These are phyloP conservation scores for Sclerotinia glacialis DNA, from an alignment of 2,329 filamentous ascomycete species.

Conservation along the genomic window DNA sequence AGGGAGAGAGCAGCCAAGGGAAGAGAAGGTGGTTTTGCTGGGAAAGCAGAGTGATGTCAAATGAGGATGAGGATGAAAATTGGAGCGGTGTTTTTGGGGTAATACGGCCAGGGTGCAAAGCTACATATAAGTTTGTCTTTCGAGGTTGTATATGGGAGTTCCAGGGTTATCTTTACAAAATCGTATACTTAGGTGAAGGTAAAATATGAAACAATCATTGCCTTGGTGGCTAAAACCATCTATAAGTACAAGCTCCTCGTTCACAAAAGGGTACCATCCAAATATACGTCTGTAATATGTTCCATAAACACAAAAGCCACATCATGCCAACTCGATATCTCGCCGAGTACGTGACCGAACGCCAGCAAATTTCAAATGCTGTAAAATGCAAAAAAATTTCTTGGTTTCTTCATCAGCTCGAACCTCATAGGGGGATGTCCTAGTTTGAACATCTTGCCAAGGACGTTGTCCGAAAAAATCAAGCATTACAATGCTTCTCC, in stretches of 20 bases:
- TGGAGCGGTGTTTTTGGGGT: not conserved
- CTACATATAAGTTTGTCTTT: not conserved
- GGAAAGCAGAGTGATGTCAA: conserved; percentile 11
- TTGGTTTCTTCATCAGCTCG: not conserved
- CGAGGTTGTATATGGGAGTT: not conserved
- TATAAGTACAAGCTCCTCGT: conserved; percentile 26
- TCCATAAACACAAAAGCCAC: conserved; percentile 14
- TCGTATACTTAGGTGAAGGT: not conserved
- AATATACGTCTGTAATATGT: conserved; percentile 24
- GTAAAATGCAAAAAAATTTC: conserved; percentile 24
- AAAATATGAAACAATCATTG: conserved; percentile 14
- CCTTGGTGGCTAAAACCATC: conserved; percentile 21
- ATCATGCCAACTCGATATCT: conserved; percentile 16
- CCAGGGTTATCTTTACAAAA: not conserved
- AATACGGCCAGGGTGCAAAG: not conserved
- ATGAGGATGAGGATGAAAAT: not conserved
- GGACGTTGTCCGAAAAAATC: not conserved
- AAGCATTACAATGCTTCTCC: conserved; percentile 23
- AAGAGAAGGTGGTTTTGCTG: conserved; percentile 16
- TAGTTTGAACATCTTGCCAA: not conserved
- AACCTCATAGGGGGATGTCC: not conserved
- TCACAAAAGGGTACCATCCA: conserved; percentile 24
- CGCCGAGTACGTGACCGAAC: conserved; percentile 25
- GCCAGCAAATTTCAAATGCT: conserved; percentile 27
- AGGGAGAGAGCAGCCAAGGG: conserved; percentile 29